Percentiles rank a stretch among this genome's conserved stretches.
These are phyloP conservation scores for Neurospora hispaniola DNA, from an alignment of 495 filamentous ascomycete genomes.

Conservation along the genomic window DNA sequence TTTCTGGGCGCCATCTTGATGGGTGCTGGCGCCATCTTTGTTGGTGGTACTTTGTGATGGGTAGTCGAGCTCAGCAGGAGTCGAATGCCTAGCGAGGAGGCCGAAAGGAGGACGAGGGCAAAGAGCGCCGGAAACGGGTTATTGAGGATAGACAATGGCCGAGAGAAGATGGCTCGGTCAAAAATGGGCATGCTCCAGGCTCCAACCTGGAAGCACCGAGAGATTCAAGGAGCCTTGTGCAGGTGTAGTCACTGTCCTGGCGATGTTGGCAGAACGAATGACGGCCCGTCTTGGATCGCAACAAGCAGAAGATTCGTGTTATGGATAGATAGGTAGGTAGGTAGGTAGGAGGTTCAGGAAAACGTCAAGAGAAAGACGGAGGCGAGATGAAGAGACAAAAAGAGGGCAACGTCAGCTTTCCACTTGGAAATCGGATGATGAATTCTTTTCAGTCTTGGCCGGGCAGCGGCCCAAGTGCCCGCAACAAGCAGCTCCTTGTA, in stretches of 20 bases:
- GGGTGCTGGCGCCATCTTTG: neutral
- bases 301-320: neutral
- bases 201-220: constrained; percentile 8
- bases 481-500: neutral
- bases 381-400: neutral
- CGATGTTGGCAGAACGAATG: neutral
- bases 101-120: constrained; percentile 13
- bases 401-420: neutral
- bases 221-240: neutral
- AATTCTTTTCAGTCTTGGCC: neutral
- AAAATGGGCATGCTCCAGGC: constrained; percentile 20
- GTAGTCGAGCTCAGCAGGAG: constrained; percentile 6
- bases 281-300: neutral
- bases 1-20: constrained; percentile 45
- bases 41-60: neutral
- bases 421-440: neutral
- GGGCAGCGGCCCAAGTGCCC: neutral
- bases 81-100: constrained; percentile 8
- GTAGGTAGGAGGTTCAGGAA: neutral
- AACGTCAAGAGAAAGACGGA: neutral
- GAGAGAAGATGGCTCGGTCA: constrained; percentile 9
- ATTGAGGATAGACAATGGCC: constrained; percentile 14
- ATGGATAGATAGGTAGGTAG: neutral
- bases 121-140: constrained; percentile 17
- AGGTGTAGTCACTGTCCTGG: neutral